Base-by-base conservation (phyloP, 305 asterid species). In the Caryopteris hybrid region DNA sequence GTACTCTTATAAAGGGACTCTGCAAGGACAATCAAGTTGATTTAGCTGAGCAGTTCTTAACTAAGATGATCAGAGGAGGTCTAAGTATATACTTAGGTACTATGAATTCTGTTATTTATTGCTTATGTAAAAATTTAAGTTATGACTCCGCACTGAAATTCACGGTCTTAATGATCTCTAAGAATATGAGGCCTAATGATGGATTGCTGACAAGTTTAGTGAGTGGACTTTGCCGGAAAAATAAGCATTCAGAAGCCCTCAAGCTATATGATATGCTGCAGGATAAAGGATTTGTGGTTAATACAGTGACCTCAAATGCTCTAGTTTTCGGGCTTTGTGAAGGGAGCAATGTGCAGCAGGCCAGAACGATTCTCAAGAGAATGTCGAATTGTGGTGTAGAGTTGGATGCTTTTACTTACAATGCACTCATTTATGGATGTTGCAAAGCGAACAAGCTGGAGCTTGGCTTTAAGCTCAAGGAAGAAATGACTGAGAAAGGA, bases 271-370 rank as follows among this genome's bases (percentile, higher is more conserved):
- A 69, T 74, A 51, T 63, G 74, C 85, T 92, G 64, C 77, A 74
- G 63, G 76, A 70, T 62, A 85, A 75, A 54, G 95, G 93, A 54
- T 56, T 86, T 69, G 74, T 72, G 7, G 76, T 78, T 63, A 92
- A 85, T 81, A 82, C 83, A 42, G 74, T 84, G 56, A 85, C 97
- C 72, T 86, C 86, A 68, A 92, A 90, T 69, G 89, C 97, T 69
- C 95, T 92, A 71, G 74, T 92, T 79, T 82, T 81, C 20, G 92
- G 95, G 42, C 81, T 90, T 45, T 90, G 95, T 74, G 68, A 77
- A 77, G 80, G 74, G 12, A 96, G 95, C 64, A 79, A 76, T 8
- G 31, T 81, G 78, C 80, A 74, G 42, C 89, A 86, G 57, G 91
- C 93, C 65, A 69, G 61, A 68, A 61, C 52, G 74, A 71, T 90